Evolutionary conservation across 2,329 filamentous ascomycete genomes (phyloP), one percentile per base, ranked within the genome.

Genomic region (Gliomastix tumulicola): DNA sequence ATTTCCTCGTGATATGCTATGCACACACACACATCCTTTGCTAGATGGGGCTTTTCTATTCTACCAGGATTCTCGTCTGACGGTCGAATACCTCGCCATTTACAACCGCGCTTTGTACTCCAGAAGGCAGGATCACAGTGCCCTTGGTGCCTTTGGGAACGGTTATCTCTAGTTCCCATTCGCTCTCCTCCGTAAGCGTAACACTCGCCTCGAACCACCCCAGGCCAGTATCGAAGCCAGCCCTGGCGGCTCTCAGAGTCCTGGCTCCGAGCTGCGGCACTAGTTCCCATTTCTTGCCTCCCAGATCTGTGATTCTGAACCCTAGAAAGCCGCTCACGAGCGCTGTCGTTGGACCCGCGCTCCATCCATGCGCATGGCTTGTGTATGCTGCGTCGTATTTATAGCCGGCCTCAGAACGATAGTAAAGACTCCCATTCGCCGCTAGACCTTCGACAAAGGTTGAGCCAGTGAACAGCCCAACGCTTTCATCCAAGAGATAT

Each of bases 391-490:
- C 45, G 32, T 61, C 57, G 32, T 48, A 47, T 2, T 41, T 49
- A 36, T 61, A 62, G 3, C 53, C 56, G 2, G 51, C 41, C 16
- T 44, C 43, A 4, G 47, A 47, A 4, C 54, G 41, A 35, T 62
- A 63, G 27, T 58, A 54, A 4, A 62, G 36, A 13, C 49, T 52
- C 0, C 60, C 60, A 39, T 63, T 60, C n/a, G 49, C 49, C 4
- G 50, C 45, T 32, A 59, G 53, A 6, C 60, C 60, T 36, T 64
- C 60, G 1, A 55, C 44, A 2, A 62, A 43, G 2, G 60, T 62
- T 5, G 45, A 50, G 7, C 56, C 59, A 5, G 59, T 63, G 25
- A 28, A 28, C 7, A 28, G 10, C 4, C 25, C 25, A 50, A 60
- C 59, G 2, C 45, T 43, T 7, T 28, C 25, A 9, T 28, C 25